A percentile compares a stretch with the other conserved stretches of the same genome.
These are phyloP conservation scores for Chrysanthemum lavandulifolium DNA, from an alignment of 129 eudicot genomes.

Conservation along the genomic window DNA sequence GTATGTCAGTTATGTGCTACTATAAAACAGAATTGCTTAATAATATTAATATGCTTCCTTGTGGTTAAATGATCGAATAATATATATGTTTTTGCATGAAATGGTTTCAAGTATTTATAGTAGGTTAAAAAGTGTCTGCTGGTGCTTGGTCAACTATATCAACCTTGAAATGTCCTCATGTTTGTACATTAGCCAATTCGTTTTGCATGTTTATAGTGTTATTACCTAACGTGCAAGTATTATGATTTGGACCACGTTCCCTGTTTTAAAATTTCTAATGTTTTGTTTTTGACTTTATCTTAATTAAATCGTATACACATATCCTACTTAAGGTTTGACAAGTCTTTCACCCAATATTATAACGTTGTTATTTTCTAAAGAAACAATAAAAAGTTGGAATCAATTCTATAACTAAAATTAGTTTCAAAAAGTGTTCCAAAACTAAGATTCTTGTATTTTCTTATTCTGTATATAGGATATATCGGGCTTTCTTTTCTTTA, in stretches of 20 bases:
- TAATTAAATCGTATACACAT: no score
- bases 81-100: slow-evolving; percentile 9
- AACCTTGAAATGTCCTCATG: slow-evolving; percentile 16
- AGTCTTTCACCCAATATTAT: no score
- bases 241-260: slow-evolving; percentile 4
- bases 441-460: no score
- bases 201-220: slow-evolving; percentile 5
- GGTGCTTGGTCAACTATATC: slow-evolving; percentile 18
- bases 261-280: slow-evolving; percentile 4
- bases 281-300: not conserved
- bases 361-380: no score
- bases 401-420: no score
- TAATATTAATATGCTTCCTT: not conserved
- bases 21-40: not conserved
- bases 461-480: no score
- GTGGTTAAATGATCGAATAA: not conserved
- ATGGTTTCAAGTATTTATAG: slow-evolving; percentile 18
- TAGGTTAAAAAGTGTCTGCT: not conserved
- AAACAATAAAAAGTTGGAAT: no score
- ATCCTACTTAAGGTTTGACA: no score
- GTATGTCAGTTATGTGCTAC: not conserved
- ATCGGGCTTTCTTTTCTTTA: no score
- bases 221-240: slow-evolving; percentile 15
- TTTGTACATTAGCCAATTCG: slow-evolving; percentile 10
- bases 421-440: no score